These are phyloP conservation scores for Lepraria neglecta DNA, from an alignment of 495 filamentous ascomycete genomes.

Conservation along the genomic window DNA sequence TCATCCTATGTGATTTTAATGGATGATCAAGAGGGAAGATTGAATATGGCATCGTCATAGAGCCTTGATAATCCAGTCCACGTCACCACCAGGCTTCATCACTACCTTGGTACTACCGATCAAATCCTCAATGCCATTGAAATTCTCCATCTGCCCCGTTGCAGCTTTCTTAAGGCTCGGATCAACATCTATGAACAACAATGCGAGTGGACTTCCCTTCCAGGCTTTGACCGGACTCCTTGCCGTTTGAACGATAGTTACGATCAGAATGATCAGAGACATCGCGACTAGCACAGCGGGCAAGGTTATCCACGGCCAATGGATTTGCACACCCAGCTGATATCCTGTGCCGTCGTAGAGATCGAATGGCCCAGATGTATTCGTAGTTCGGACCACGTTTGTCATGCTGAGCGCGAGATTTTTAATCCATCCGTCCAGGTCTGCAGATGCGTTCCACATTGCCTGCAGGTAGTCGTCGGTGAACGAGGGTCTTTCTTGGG, in stretches of 20 bases:
- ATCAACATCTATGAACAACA: conserved; percentile 14
- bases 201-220: conserved; percentile 13
- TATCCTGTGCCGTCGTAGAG: conserved; percentile 10
- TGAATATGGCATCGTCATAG: no score
- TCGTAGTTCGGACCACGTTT: conserved; percentile 1
- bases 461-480: conserved; percentile 10
- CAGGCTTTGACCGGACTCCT: conserved; percentile 7
- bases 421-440: conserved; percentile 13
- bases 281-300: conserved; percentile 5
- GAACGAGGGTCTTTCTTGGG: not conserved
- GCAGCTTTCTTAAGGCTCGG: not conserved
- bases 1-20: no score
- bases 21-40: no score
- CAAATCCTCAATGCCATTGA: not conserved
- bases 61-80: no score
- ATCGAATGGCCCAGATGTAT: not conserved
- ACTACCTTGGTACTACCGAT: no score
- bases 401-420: conserved; percentile 11
- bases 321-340: conserved; percentile 8
- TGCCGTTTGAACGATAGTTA: conserved; percentile 8
- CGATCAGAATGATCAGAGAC: conserved; percentile 8
- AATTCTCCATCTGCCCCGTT: not conserved
- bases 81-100: no score
- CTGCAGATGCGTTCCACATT: conserved; percentile 5
- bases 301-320: conserved; percentile 13